Conservation (phyloP, 345 rosid species). For the Brassica napus region Da-Ae NC_063449.1:12664001-12664500, state of each 20-base stretch:
- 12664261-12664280: conserved; percentile 61
- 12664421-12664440: conserved; percentile 55
- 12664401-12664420: conserved; percentile 25
- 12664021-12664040: background rate
- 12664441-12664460: conserved; percentile 80
- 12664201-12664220: conserved; percentile 83
- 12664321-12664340: conserved; percentile 60
- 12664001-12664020: background rate
- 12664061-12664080: conserved; percentile 31
- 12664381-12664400: conserved; percentile 20
- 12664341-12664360: conserved; percentile 73
- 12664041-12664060: background rate
- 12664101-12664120: conserved; percentile 36
- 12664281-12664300: conserved; percentile 64
- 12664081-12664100: conserved; percentile 26
- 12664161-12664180: conserved; percentile 87
- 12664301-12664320: conserved; percentile 52
- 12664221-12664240: conserved; percentile 97
- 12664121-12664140: conserved; percentile 74
- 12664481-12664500: conserved; percentile 72
- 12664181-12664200: conserved; percentile 77
- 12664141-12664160: conserved; percentile 99
- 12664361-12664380: conserved; percentile 43
- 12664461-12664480: conserved; percentile 73
- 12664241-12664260: conserved; percentile 71